These are phyloP conservation scores for Cladorrhinum sp. DNA, from an alignment of 2,329 filamentous ascomycete species.

Conservation along the genomic window DNA sequence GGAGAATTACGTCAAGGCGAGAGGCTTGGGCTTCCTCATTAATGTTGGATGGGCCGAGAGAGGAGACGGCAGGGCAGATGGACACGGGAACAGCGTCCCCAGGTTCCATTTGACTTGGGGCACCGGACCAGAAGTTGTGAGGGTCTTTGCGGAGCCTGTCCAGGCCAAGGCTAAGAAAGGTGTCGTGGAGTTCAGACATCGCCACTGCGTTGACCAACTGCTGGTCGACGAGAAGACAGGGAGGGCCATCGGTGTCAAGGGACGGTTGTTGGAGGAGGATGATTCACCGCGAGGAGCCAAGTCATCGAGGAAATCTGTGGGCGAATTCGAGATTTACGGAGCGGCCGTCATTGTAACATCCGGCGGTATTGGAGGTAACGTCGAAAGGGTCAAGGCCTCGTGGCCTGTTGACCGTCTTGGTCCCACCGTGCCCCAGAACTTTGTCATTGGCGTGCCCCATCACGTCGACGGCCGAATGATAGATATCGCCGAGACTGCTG, in stretches of 20 bases:
- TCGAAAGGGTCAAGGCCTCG: constrained; percentile 56
- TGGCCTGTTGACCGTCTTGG: constrained; percentile 60
- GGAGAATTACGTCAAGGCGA: constrained; percentile 54
- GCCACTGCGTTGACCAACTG: constrained; percentile 56
- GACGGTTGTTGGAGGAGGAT: constrained; percentile 51
- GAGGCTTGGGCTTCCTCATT: constrained; percentile 50
- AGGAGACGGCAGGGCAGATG: constrained; percentile 52
- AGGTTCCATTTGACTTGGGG: constrained; percentile 64
- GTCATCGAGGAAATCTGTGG: constrained; percentile 47
- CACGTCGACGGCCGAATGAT: constrained; percentile 66
- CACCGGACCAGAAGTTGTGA: constrained; percentile 57
- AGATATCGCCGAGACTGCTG: constrained; percentile 50
- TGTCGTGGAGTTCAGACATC: constrained; percentile 52
- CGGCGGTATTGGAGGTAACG: constrained; percentile 59
- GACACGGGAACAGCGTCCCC: constrained; percentile 61
- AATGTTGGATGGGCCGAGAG: constrained; percentile 62
- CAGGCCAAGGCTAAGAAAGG: constrained; percentile 50
- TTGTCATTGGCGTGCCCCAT: constrained; percentile 59
- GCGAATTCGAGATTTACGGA: constrained; percentile 52
- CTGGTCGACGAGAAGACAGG: constrained; percentile 50
- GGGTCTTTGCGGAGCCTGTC: constrained; percentile 56
- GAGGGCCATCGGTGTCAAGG: constrained; percentile 51
- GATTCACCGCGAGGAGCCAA: constrained; percentile 50
- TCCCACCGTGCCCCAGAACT: constrained; percentile 51
- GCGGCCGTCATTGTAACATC: constrained; percentile 54